phyloP scores from a whole-genome alignment of 192 early-diverging fungal species.

The Anaeromyces robustus region DNA sequence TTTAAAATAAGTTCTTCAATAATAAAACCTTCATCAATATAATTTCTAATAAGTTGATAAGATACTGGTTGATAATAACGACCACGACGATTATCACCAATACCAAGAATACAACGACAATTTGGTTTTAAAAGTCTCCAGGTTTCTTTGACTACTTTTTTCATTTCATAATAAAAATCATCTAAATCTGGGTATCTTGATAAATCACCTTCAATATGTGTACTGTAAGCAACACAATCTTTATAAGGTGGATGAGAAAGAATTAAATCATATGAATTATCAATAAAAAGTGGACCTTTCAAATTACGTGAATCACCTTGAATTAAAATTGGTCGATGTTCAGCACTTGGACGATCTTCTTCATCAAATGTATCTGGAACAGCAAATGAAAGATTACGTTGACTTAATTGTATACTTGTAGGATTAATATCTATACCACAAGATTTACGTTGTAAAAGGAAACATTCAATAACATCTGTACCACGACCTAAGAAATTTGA shows the following conservation, averaged over 20 bases:
- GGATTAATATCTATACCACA: slow-evolving; percentile 82
- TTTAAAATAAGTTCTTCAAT: slow-evolving; percentile 80
- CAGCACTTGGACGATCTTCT: slow-evolving; percentile 21
- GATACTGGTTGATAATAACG: slow-evolving; percentile 80
- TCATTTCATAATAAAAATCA: slow-evolving; percentile 62
- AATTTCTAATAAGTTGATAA: slow-evolving; percentile 65
- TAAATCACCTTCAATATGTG: slow-evolving; percentile 76
- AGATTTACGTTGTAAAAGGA: slow-evolving; percentile 58
- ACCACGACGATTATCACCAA: slow-evolving; percentile 82
- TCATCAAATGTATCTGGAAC: slow-evolving; percentile 37
- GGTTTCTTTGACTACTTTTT: slow-evolving; percentile 48
- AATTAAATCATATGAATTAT: slow-evolving; percentile 68
- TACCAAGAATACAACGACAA: slow-evolving; percentile 65
- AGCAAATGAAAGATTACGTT: slow-evolving; percentile 72
- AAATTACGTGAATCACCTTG: slow-evolving; percentile 67
- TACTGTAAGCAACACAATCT: slow-evolving; percentile 52
- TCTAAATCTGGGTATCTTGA: slow-evolving; percentile 58
- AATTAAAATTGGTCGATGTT: slow-evolving; percentile 65
- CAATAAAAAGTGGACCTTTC: slow-evolving; percentile 42
- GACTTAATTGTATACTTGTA: slow-evolving; percentile 35
- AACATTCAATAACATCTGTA: slow-evolving; percentile 83
- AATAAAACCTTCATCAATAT: slow-evolving; percentile 70
- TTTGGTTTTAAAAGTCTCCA: slow-evolving; percentile 48
- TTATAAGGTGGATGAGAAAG: slow-evolving; percentile 92
- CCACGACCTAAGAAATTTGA: slow-evolving; percentile 88